Evolutionary conservation across 2,329 filamentous ascomycete genomes (phyloP).

Genomic region (Xylariaceae sp.): DNA sequence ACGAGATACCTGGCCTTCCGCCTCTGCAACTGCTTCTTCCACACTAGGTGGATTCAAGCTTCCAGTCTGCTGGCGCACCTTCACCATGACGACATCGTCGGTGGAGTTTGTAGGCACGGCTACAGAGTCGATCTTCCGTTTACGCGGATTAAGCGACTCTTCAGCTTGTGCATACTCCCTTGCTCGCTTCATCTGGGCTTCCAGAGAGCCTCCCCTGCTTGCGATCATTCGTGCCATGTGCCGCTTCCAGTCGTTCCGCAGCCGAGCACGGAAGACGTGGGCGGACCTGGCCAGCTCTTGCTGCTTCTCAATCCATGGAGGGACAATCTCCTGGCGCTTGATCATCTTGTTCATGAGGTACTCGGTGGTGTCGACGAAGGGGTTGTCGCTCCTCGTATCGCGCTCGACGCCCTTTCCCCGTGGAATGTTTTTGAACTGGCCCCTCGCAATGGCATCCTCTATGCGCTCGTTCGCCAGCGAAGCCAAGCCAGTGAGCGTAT

Average conservation of each 20-base stretch:
- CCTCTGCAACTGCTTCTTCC: constrained; percentile 1
- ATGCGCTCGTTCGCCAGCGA: constrained; percentile 83
- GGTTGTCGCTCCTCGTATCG: constrained; percentile 76
- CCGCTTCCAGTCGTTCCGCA: constrained; percentile 77
- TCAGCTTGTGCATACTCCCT: constrained; percentile 72
- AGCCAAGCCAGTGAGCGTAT: constrained; percentile 67
- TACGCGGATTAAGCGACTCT: constrained; percentile 51
- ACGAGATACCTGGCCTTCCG: constrained; percentile 4
- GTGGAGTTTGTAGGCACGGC: constrained; percentile 38
- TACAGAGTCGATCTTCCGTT: constrained; percentile 37
- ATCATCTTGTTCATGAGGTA: constrained; percentile 99
- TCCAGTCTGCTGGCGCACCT: constrained; percentile 32
- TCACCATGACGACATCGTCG: constrained; percentile 41
- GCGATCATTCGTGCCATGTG: constrained; percentile 75
- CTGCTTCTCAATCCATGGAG: constrained; percentile 98
- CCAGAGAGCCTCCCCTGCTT: constrained; percentile 65
- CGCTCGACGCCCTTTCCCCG: constrained; percentile 72
- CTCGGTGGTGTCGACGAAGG: constrained; percentile 92
- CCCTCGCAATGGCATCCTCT: constrained; percentile 85
- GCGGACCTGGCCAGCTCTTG: constrained; percentile 72
- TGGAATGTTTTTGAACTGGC: constrained; percentile 78
- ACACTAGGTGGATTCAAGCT: constrained; percentile 3
- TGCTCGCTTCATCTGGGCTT: constrained; percentile 65
- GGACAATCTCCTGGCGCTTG: constrained; percentile 88
- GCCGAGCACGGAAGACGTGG: constrained; percentile 61